A percentile compares a stretch with the other conserved stretches of the same genome.
phyloP scores from a whole-genome alignment of 768 basidiomycete species.

The Leccinum pellstonianum region DNA sequence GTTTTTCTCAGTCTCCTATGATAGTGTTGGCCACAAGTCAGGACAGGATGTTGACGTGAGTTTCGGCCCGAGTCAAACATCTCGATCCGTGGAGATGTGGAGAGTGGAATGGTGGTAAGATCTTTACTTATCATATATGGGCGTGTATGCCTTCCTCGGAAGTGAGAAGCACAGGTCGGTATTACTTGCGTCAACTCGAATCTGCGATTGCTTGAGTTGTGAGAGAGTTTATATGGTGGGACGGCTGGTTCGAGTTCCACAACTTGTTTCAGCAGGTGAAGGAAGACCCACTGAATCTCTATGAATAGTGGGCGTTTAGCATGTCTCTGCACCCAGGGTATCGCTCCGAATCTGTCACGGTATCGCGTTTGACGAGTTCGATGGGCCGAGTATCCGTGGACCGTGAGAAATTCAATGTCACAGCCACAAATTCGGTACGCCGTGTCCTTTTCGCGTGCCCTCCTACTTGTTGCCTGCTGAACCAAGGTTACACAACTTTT shows the following conservation, averaged over 20 bases:
- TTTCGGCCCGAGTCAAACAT: background rate
- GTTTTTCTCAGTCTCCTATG: constrained; percentile 2
- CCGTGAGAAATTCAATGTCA: background rate
- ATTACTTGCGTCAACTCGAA: background rate
- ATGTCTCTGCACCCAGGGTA: background rate
- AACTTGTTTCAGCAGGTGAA: background rate
- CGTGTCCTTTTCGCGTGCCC: background rate
- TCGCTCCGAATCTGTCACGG: background rate
- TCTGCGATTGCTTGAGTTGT: background rate
- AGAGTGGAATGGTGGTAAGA: background rate
- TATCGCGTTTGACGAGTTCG: too few relatives aligned
- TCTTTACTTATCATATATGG: background rate
- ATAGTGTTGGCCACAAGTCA: background rate
- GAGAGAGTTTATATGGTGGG: background rate
- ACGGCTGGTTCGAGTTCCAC: background rate
- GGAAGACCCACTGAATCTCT: background rate
- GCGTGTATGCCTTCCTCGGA: background rate
- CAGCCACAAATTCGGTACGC: constrained; percentile 12
- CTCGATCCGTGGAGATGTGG: background rate
- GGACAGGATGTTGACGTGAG: background rate
- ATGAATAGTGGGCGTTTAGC: background rate
- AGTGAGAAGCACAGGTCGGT: background rate
- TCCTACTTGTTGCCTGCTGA: background rate
- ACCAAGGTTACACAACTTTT: background rate
- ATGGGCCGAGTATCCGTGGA: too few relatives aligned